These are phyloP conservation scores for Xylaria palmicola DNA, from an alignment of 495 filamentous ascomycete species.

Conservation along the genomic window DNA sequence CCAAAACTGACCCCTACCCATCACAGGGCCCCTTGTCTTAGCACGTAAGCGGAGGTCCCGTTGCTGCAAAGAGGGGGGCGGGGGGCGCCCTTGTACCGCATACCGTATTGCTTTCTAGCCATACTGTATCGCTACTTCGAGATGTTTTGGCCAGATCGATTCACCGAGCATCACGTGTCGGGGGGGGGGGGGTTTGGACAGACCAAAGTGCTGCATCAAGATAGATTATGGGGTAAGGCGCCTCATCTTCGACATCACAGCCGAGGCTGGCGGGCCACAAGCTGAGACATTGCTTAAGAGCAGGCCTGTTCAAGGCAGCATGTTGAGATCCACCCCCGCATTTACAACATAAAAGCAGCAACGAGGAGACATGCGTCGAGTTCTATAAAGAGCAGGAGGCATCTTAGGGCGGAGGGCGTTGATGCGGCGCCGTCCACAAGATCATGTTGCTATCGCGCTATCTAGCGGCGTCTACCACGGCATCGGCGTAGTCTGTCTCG, in stretches of 20 bases:
- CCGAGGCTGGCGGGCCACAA: background rate
- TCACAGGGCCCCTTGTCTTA: too few species aligned
- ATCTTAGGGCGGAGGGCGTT: background rate
- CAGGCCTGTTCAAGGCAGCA: too few species aligned
- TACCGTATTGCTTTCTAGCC: background rate
- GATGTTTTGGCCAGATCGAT: too few species aligned
- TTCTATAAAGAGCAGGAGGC: background rate
- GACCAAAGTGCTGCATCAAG: background rate
- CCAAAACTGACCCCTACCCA: background rate
- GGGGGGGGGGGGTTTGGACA: too few species aligned
- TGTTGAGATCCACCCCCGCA: background rate
- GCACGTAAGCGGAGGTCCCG: background rate
- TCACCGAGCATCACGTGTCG: too few species aligned
- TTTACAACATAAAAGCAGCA: background rate
- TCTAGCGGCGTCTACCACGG: background rate
- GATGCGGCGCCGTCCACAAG: background rate
- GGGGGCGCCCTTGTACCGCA: background rate
- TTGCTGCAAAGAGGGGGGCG: background rate
- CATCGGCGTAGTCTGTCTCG: background rate
- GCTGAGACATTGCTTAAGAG: background rate
- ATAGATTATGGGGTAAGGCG: background rate
- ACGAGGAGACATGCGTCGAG: background rate
- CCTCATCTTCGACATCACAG: background rate
- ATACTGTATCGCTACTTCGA: conserved; percentile 14
- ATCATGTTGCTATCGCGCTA: background rate